phyloP scores from a whole-genome alignment of 2,329 filamentous ascomycete genomes.

The Aspergillus latus region DNA sequence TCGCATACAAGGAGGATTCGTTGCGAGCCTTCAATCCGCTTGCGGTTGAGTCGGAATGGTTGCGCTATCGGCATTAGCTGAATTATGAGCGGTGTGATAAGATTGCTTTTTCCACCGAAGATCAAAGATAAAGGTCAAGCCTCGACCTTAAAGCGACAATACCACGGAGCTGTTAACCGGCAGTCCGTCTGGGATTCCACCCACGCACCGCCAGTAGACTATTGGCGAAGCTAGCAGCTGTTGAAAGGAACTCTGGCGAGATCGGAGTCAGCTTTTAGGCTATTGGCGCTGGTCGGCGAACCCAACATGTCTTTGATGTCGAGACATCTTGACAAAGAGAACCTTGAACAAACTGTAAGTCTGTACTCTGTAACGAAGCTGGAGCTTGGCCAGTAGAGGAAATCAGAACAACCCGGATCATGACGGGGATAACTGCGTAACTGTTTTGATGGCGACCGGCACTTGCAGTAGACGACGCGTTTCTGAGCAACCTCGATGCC shows the following conservation, averaged over 20 bases:
- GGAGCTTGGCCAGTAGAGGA: background rate
- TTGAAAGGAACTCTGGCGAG: background rate
- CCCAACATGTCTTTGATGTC: background rate
- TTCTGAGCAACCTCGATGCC: constrained; percentile 8
- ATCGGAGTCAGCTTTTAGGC: background rate
- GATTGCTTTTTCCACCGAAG: background rate
- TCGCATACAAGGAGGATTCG: background rate
- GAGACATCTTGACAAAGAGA: background rate
- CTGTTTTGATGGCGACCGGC: background rate
- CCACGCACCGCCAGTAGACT: background rate
- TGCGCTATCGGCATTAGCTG: background rate
- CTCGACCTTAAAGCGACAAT: no score
- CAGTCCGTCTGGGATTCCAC: background rate
- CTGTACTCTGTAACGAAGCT: background rate
- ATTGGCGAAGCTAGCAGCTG: background rate
- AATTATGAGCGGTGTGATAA: background rate
- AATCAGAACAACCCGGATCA: background rate
- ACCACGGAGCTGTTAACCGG: no score
- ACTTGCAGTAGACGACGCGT: background rate
- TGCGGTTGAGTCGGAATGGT: background rate
- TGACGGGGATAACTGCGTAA: background rate
- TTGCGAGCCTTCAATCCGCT: background rate
- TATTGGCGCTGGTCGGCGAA: background rate
- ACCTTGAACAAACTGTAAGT: background rate
- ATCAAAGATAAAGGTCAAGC: background rate